Evolutionary conservation across 345 rosid genomes (phyloP), one percentile per base, ranked within the genome.

Genomic region (Salix dunnii): DNA sequence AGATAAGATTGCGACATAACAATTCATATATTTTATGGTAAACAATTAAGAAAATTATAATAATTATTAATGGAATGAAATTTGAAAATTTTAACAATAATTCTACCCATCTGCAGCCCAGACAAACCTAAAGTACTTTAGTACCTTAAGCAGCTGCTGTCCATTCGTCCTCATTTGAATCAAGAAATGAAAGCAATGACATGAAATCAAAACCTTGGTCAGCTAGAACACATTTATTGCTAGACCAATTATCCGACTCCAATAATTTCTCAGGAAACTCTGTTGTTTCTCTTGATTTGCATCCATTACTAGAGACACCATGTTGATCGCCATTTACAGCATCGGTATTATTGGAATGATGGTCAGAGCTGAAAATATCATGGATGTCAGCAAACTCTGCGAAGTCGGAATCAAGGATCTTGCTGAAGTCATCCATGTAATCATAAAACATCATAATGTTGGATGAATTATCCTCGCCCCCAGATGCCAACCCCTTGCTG

Each of bases 371-470:
- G 1, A 28, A 3, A 10, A 21, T 12, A 16, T 42, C 35, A 69
- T 43, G n/a, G 53, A 55, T n/a, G 62, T 10, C 74, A 30, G 7
- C 28, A 17, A 14, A 20, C 30, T 38, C 60, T 12, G 68, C 6
- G 48, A 73, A 75, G 42, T 81, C 84, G 1, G 82, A 40, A 6
- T 74, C 84, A 13, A 82, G 80, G 51, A 85, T 78, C 70, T 73
- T 72, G 76, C 77, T 73, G 6, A 85, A 42, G 33, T 85, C 86
- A 4, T 85, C 88, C 76, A 85, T 62, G 10, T 76, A n/a, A 58
- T 58, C 51, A 28, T 80, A 78, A 58, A 78, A 77, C 12, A 73
- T 69, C 66, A 77, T 64, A 75, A 78, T 72, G 20, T 73, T 53
- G 4, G 64, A 30, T 5, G 72, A 17, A 21, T 49, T 70, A 11